Evolutionary conservation across 2,329 filamentous ascomycete genomes (phyloP).

Genomic region (Arthrobotrys pseudoclavata): DNA sequence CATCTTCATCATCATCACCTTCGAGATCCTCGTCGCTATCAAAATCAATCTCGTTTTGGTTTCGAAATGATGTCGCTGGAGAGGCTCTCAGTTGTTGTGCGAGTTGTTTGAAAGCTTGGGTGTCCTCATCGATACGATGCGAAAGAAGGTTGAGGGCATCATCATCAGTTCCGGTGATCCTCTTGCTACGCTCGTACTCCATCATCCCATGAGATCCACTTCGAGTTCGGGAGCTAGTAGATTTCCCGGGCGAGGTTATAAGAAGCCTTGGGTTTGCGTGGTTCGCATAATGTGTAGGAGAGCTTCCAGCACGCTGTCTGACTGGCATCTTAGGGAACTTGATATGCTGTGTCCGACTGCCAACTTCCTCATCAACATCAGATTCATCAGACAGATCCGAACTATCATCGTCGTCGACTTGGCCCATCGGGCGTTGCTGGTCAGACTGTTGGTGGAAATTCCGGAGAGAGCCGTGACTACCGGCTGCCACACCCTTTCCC

Average conservation of each 20-base stretch:
- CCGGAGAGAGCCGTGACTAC: slow-evolving; percentile 76
- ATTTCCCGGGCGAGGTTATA: slow-evolving; percentile 75
- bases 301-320: slow-evolving; percentile 86
- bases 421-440: slow-evolving; percentile 66
- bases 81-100: slow-evolving; percentile 62
- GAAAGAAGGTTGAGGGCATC: slow-evolving; percentile 61
- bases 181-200: slow-evolving; percentile 62
- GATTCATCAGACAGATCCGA: slow-evolving; percentile 87
- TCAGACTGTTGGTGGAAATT: slow-evolving; percentile 76
- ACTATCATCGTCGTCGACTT: slow-evolving; percentile 81
- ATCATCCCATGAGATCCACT: slow-evolving; percentile 64
- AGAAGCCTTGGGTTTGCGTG: slow-evolving; percentile 73
- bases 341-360: slow-evolving; percentile 84
- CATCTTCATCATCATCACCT: slow-evolving; percentile 62
- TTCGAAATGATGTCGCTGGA: slow-evolving; percentile 62
- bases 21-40: slow-evolving; percentile 61
- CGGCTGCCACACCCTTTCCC: slow-evolving; percentile 76
- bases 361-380: slow-evolving; percentile 79
- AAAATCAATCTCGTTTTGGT: slow-evolving; percentile 53
- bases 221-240: slow-evolving; percentile 68
- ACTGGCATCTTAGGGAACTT: slow-evolving; percentile 97
- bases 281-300: slow-evolving; percentile 73
- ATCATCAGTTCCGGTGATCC: slow-evolving; percentile 60
- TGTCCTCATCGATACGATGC: slow-evolving; percentile 60
- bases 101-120: slow-evolving; percentile 61